Base-by-base conservation (phyloP, 208 protist species). In the Trypanosoma rangeli region DNA sequence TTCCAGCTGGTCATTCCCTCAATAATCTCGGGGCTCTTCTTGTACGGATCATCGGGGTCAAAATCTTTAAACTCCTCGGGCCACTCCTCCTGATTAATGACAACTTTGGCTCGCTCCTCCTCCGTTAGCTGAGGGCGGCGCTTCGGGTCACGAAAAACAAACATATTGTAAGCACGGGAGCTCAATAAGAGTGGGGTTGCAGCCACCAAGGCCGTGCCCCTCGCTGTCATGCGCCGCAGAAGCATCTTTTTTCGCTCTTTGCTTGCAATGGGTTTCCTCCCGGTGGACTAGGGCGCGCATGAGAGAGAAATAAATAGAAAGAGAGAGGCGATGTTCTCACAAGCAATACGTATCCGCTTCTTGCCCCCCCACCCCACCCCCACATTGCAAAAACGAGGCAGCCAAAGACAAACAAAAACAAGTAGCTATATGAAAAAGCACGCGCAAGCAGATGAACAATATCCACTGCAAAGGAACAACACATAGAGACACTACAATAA, bases 21-120 rank as follows among this genome's bases (percentile, higher is more conserved):
- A 62, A 95, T 89, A 44, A 94, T 81, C 74, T 85, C 82, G 33
- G 93, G 93, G 46, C 73, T 85, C 64, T 95, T 93, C 78, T 97
- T 97, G 84, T 97, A 97, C 28, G 93, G 93, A 73, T 97, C 93
- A 59, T 95, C 83, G 3, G 90, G 90, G 64, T 97, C 93, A 80
- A 87, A 95, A 76, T 97, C 84, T 35, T 82, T 85, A 79, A 97
- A 97, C 77, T 95, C 90, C 57, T 83, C 87, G 18, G 93, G 93
- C 93, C 93, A 97, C 72, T 95, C 80, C 3, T 65, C 80, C 73
- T 97, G 89, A 81, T 97, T 89, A 50, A 97, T 89, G 68, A 86
- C 78, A 58, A 97, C 90, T 71, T 97, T 89, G 16, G 82, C 85
- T 18, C 88, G 83, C 69, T 97, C 87, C 76, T 97, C 93, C 3